Percentiles rank a stretch among this genome's conserved stretches.
These are phyloP conservation scores for Malus hybrid DNA, from an alignment of 331 rosid species.

Conservation along the genomic window DNA sequence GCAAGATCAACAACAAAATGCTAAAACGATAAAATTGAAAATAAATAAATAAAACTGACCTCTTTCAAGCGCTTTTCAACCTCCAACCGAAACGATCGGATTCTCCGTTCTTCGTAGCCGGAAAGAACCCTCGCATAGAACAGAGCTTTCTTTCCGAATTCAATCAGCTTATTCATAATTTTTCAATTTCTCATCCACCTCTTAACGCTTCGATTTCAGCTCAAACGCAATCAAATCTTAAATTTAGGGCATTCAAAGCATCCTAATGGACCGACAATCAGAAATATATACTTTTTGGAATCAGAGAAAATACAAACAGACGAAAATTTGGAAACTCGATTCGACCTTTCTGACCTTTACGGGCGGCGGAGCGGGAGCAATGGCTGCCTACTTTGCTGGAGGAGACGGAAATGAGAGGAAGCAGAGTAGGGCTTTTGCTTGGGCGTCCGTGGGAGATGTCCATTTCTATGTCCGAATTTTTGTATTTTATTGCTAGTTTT, in stretches of 20 bases:
- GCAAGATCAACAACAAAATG: no score
- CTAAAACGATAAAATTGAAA: neutral
- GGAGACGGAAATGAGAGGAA: neutral
- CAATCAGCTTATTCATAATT: conserved; percentile 60
- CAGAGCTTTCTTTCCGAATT: conserved; percentile 66
- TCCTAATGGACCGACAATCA: neutral
- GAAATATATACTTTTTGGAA: neutral
- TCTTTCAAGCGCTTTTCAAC: conserved; percentile 55
- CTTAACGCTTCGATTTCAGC: neutral
- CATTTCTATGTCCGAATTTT: no score
- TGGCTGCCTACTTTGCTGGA: neutral
- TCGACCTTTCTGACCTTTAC: neutral
- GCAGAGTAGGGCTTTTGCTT: neutral
- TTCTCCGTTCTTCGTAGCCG: conserved; percentile 86
- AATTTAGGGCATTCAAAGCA: neutral
- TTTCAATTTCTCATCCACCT: conserved; percentile 18
- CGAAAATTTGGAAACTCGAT: no score
- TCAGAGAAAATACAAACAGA: neutral
- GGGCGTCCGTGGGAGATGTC: neutral
- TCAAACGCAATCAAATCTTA: neutral
- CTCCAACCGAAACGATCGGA: conserved; percentile 54
- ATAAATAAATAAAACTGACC: conserved; percentile 26
- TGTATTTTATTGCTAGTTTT: no score
- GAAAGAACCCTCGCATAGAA: conserved; percentile 77
- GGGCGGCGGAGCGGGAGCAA: neutral